Percentiles rank a stretch among this genome's conserved stretches.
Conservation (phyloP, 2,329 filamentous ascomycete species). For the Arthrobotrys megalospora region DNA sequence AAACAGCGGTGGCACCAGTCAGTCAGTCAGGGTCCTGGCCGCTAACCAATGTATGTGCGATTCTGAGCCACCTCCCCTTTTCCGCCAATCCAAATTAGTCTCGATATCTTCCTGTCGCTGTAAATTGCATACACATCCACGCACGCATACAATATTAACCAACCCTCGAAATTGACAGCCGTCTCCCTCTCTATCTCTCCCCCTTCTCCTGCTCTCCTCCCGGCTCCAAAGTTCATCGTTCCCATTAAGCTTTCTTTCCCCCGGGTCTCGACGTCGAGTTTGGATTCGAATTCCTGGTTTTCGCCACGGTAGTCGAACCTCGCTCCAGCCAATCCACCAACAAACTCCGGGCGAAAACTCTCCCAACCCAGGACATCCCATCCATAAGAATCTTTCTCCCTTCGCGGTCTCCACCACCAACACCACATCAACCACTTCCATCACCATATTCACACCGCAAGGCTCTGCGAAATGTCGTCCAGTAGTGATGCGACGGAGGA, state of each 20-base stretch:
- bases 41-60: conserved; percentile 1
- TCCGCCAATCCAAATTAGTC: conserved; percentile 40
- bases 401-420: background rate
- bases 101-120: conserved; percentile 29
- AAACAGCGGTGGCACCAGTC: conserved; percentile 6
- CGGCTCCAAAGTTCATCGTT: background rate
- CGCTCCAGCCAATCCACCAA: background rate
- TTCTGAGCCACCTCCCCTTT: conserved; percentile 11
- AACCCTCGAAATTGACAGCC: background rate
- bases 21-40: conserved; percentile 7
- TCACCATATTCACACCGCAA: background rate
- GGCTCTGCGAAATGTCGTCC: conserved; percentile 26
- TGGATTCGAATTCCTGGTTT: background rate
- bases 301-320: background rate
- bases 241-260: background rate
- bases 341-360: conserved; percentile 27
- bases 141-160: too few species aligned
- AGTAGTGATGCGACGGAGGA: conserved; percentile 40
- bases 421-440: conserved; percentile 6
- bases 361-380: conserved; percentile 5
- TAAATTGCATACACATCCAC: background rate
- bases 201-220: background rate
- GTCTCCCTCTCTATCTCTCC: background rate
- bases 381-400: background rate
- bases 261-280: background rate